Evolutionary conservation across 83 land plant species (phyloP).

Genomic region (Larix sibirica): DNA sequence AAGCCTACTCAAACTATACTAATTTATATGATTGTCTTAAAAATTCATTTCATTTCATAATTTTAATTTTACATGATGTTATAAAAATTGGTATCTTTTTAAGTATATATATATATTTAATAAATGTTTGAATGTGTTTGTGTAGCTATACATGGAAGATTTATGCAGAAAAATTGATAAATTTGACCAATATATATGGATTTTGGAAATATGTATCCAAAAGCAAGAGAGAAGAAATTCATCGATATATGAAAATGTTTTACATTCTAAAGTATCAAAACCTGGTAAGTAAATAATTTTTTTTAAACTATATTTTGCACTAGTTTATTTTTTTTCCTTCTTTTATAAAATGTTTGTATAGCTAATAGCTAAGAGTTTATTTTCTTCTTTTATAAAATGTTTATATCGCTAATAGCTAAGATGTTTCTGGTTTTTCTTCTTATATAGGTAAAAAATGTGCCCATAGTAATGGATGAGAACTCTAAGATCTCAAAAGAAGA

Average conservation of each 20-base stretch:
- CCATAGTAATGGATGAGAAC: background rate
- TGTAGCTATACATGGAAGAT: conserved; percentile 84
- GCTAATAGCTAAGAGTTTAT: background rate
- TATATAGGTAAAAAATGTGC: background rate
- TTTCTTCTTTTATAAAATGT: background rate
- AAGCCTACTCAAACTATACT: too few relatives aligned
- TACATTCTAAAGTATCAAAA: conserved; percentile 69
- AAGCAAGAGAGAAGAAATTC: conserved; percentile 59
- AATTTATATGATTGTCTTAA: too few relatives aligned
- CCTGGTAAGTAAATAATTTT: conserved; percentile 40
- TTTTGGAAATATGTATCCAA: conserved; percentile 83
- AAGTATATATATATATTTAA: background rate
- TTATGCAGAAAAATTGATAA: conserved; percentile 74
- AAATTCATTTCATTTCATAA: too few relatives aligned
- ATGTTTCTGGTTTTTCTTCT: background rate
- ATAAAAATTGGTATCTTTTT: too few relatives aligned
- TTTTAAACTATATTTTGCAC: too few relatives aligned
- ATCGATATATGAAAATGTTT: conserved; percentile 76
- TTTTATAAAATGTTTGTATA: background rate
- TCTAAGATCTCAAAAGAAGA: background rate
- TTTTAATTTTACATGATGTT: too few relatives aligned
- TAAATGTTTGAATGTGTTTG: background rate
- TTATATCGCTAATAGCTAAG: background rate
- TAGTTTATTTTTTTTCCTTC: background rate
- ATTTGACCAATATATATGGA: conserved; percentile 69